These are phyloP conservation scores for Cytospora piceicola DNA, from an alignment of 2,329 filamentous ascomycete genomes.

Conservation along the genomic window DNA sequence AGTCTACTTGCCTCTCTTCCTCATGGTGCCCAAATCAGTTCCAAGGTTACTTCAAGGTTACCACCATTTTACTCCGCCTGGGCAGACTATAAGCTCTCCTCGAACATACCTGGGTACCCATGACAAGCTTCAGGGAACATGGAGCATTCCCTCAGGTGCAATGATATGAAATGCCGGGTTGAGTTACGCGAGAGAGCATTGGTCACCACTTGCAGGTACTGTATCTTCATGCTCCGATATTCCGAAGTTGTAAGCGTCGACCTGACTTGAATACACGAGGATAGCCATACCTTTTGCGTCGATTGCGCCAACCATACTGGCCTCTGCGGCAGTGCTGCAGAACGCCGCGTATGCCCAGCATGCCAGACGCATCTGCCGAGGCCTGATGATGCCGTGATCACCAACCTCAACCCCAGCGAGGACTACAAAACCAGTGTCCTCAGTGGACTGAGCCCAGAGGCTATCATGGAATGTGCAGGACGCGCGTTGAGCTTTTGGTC, in stretches of 20 bases:
- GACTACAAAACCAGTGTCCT: constrained; percentile 89
- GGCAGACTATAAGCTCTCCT: no score
- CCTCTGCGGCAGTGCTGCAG: constrained; percentile 59
- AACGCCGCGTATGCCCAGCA: constrained; percentile 69
- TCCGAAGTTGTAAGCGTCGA: constrained; percentile 24
- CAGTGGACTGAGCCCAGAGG: constrained; percentile 77
- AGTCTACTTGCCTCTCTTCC: no score
- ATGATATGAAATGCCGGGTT: constrained; percentile 74
- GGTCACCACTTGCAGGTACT: constrained; percentile 85
- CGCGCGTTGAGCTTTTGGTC: constrained; percentile 82
- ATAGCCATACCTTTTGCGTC: constrained; percentile 83
- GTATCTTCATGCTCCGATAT: neutral
- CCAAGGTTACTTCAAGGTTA: no score
- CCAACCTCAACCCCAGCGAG: constrained; percentile 76
- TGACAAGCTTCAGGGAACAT: constrained; percentile 47
- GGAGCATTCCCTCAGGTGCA: constrained; percentile 79
- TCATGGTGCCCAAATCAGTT: neutral
- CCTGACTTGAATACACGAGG: neutral
- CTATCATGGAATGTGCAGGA: constrained; percentile 85
- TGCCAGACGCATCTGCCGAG: constrained; percentile 71
- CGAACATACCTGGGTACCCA: no score
- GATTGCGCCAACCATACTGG: constrained; percentile 70
- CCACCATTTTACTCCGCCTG: neutral
- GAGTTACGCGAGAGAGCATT: constrained; percentile 73
- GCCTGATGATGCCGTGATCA: constrained; percentile 74